Base-by-base conservation (phyloP, 2,329 filamentous ascomycete species). In the Exophiala phaeomuriformis region DNA sequence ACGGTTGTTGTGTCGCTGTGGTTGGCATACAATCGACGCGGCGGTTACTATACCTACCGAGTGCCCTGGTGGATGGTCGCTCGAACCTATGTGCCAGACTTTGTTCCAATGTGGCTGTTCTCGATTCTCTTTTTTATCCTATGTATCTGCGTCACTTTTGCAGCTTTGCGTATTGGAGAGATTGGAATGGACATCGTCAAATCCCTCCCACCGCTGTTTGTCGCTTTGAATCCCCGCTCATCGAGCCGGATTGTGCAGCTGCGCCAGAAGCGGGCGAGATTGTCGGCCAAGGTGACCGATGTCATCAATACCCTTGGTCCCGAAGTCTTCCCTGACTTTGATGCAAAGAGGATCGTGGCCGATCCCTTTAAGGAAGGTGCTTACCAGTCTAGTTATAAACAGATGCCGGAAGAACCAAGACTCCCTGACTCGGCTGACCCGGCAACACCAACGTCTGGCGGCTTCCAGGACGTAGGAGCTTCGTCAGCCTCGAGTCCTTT, bases 171-270 rank as follows among this genome's bases (percentile, higher is more conserved):
- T 7, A 95, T 97, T 61, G 93, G 93, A 44, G 93, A 98, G 72
- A 85, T 95, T n/a, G 93, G 91, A 49, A 96, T 98, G 90, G 93
- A 98, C 67, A 96, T 98, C 52, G 76, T 93, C 73, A 98, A 97
- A 72, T 97, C 91, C 0, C 79, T 98, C 10, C 82, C 89, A 6
- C 93, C 93, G 4, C 80, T 98, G 6, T 76, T 95, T 43, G 77
- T 96, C 33, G 93, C 88, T 60, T 78, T 97, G 64, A 86, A 86
- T 64, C 93, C 93, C 1, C 83, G 83, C 3, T 91, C 88, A 1
- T 85, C 83, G 68, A 95, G 90, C 72, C 88, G 86, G 53, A 81
- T 98, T 46, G 81, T 88, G 58, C 85, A 85, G 63, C 79, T 98
- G 47, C 83, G 89, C 53, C 73, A 80, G 61, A 78, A 81, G 57